Evolutionary conservation across 2,329 filamentous ascomycete species (phyloP).

Genomic region (Colletotrichum tofieldiae): DNA sequence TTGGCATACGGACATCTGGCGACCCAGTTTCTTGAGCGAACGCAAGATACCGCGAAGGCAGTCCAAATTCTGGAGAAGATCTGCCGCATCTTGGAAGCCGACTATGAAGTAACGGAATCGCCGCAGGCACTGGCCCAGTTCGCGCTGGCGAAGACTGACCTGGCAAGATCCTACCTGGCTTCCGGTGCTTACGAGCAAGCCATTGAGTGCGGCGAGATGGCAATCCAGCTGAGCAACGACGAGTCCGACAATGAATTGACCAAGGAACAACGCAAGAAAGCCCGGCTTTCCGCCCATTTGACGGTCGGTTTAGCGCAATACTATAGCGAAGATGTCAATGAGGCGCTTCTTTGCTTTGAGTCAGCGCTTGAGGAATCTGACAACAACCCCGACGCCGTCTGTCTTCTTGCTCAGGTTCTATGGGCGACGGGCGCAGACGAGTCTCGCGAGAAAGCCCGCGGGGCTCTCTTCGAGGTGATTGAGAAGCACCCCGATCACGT

Average conservation of each 20-base stretch:
- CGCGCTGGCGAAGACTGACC: slow-evolving; percentile 87
- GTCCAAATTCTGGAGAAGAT: slow-evolving; percentile 76
- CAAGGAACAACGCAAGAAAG: slow-evolving; percentile 75
- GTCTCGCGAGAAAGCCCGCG: slow-evolving; percentile 82
- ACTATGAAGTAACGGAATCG: slow-evolving; percentile 90
- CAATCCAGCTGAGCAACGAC: slow-evolving; percentile 83
- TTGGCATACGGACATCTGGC: slow-evolving; percentile 83
- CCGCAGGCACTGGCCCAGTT: slow-evolving; percentile 80
- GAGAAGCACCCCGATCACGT: slow-evolving; percentile 83
- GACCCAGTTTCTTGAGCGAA: slow-evolving; percentile 86
- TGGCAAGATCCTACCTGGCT: slow-evolving; percentile 87
- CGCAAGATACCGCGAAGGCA: slow-evolving; percentile 77
- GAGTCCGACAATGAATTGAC: slow-evolving; percentile 78
- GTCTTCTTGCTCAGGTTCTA: slow-evolving; percentile 89
- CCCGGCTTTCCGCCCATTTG: slow-evolving; percentile 87
- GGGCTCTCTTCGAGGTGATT: slow-evolving; percentile 85
- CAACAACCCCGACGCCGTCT: slow-evolving; percentile 86
- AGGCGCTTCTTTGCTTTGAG: slow-evolving; percentile 85
- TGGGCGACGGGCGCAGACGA: slow-evolving; percentile 89
- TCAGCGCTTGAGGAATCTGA: slow-evolving; percentile 83
- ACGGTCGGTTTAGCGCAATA: slow-evolving; percentile 89
- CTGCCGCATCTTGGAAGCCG: slow-evolving; percentile 80
- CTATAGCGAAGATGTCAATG: slow-evolving; percentile 75
- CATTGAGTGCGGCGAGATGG: slow-evolving; percentile 84
- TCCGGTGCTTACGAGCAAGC: slow-evolving; percentile 76